Evolutionary conservation across 768 basidiomycete genomes (phyloP), one percentile per base, ranked within the genome.

Genomic region (Mycena chlorophos): DNA sequence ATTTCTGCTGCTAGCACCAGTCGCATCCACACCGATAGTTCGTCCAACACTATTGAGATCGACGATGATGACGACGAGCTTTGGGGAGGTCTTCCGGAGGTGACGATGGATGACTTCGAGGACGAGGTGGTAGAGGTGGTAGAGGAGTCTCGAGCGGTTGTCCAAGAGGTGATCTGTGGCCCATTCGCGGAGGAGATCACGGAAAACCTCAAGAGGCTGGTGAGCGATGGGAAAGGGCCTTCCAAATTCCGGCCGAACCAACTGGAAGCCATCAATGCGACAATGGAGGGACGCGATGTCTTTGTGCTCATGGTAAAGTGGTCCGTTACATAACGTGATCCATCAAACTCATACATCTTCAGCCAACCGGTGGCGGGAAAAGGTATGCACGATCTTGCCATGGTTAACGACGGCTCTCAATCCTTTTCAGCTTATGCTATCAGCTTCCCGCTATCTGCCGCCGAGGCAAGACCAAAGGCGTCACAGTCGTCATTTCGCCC

Each of bases 291-390:
- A 6, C 82, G 78, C 52, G 96, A 98, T 65, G 91, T 93, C 17
- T 94, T 98, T 61, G 91, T 98, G 17, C 79, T 98, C 6, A 95
- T 98, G 85, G 45, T 46, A 26, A 25, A 8, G 8, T 34, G 8
- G 12, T 46, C 20, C 27, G 13, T 20, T 26, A 25, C 20, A 8
- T 27, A 13, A 4, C 12, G 45, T 10, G 5, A 46, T 46, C 23
- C 22, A 6, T 6, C 8, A 20, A 6, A 23, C 13, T 4, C 12
- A 5, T 6, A 4, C 8, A 6, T 26, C n/a, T n/a, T 6, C 45
- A 46, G 45, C 97, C 97, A 1, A 99, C 97, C 1, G 94, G 94
- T 30, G 94, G 94, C 3, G 93, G 93, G 1, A 94, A 95, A 73
- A 90, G 45, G 45, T 46, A 43, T 25, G 27, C 8, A 46, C 6